Base-by-base conservation (phyloP, 768 basidiomycete genomes). In the Auricularia auricula-judae region DNA sequence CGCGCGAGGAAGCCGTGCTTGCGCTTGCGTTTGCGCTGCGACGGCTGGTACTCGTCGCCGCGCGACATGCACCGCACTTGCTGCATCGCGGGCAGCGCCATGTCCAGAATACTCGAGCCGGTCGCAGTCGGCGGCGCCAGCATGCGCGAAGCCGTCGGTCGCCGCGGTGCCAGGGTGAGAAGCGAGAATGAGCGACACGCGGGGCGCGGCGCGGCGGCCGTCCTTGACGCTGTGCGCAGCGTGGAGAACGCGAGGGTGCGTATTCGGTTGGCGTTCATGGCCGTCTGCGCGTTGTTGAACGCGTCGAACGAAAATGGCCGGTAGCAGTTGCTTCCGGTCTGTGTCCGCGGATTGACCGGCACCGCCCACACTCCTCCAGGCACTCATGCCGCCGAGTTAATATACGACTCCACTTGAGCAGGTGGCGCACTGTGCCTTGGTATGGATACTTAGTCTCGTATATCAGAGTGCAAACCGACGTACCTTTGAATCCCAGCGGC, bases 41-140 rank as follows among this genome's bases (percentile, higher is more conserved):
- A 93, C n/a, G 95, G 95, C 73, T 98, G 95, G 70, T 98, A 98
- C 75, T 95, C 92, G n/a, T 85, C 83, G 54, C 95, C 95, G 54
- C 85, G 83, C 35, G 87, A 81, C 36, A 79, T 79, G 72, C 81
- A 86, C 5, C 93, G 86, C 47, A 82, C 75, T 68, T 87, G 84
- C 36, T 80, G 74, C 7, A 64, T 42, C 2, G 64, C 10, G 3
- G 64, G 65, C 56, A 59, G 56, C 56, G 56, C 33, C 56, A 59
- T 59, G 14, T 33, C 56, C 11, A 59, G 33, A 4, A 59, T 23
- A 33, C 34, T 5, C 23, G 56, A 59, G 23, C 56, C 56, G 18
- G 47, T 51, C 47, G 47, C 56, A 0, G n/a, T 29, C 16, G 16
- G 12, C 29, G 29, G 21, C 29, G 29, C 56, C 16, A 23, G 56